These are phyloP conservation scores for Eimeria maxima DNA, from an alignment of 169 alveolate genomes.

Conservation along the genomic window DNA sequence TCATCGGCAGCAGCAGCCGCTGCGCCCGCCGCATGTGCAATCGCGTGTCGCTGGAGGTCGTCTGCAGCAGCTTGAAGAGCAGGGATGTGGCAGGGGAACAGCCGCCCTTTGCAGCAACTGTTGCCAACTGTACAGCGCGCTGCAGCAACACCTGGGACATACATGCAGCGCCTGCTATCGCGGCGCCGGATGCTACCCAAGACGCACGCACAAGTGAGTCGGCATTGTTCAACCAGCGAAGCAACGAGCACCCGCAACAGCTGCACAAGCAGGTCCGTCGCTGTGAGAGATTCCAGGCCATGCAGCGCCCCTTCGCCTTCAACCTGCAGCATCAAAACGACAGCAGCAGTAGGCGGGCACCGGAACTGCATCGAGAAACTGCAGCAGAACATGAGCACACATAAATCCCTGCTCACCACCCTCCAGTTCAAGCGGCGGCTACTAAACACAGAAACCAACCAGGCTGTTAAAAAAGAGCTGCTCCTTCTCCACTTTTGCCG, in stretches of 20 bases:
- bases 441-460: conserved; percentile 2
- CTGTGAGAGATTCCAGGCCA: conserved; percentile 76
- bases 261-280: conserved; percentile 75
- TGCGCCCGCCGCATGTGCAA: conserved; percentile 64
- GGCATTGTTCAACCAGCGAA: conserved; percentile 73
- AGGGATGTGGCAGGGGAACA: conserved; percentile 58
- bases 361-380: neutral
- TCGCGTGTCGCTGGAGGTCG: conserved; percentile 79
- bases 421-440: neutral
- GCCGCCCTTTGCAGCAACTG: conserved; percentile 33
- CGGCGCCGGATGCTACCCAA: neutral
- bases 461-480: conserved; percentile 49
- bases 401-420: neutral
- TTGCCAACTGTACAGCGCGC: neutral
- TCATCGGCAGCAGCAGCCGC: conserved; percentile 62
- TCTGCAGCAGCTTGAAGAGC: conserved; percentile 61
- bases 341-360: neutral
- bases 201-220: conserved; percentile 73
- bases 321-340: conserved; percentile 48
- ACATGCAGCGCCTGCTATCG: conserved; percentile 27
- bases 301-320: conserved; percentile 83
- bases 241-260: conserved; percentile 71
- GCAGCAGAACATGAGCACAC: neutral
- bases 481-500: neutral
- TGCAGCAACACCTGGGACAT: conserved; percentile 59